Percentiles rank a stretch among this genome's conserved stretches.
Evolutionary conservation across 2,329 filamentous ascomycete genomes (phyloP).

Genomic region (Sarocladiaceae sp.): DNA sequence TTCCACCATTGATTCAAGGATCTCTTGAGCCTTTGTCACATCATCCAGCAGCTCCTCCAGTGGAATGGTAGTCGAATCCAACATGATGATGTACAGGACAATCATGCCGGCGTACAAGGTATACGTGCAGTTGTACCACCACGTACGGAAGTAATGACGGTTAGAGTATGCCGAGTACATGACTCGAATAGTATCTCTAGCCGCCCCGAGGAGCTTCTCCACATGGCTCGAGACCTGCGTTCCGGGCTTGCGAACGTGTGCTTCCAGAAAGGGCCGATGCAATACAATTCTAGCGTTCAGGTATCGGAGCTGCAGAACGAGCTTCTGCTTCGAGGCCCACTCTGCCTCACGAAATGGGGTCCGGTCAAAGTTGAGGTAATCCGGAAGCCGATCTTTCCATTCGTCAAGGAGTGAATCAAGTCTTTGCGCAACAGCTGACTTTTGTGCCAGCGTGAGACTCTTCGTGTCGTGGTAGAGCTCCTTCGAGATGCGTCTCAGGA

Average conservation of each 20-base stretch:
- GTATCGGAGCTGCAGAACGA: conserved; percentile 4
- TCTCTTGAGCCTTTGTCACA: conserved; percentile 2
- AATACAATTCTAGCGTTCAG: background rate
- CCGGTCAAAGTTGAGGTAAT: background rate
- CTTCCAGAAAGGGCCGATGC: conserved; percentile 3
- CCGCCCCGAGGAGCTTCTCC: background rate
- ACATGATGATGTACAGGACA: conserved; percentile 5
- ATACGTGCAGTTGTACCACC: conserved; percentile 7
- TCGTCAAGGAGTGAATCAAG: background rate
- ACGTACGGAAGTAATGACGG: conserved; percentile 7
- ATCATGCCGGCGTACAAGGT: conserved; percentile 6
- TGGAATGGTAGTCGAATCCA: background rate
- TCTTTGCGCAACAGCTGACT: conserved; percentile 2
- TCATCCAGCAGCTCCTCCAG: background rate
- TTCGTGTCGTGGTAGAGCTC: conserved; percentile 3
- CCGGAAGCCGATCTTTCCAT: background rate
- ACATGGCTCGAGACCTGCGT: background rate
- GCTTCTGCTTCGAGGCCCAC: conserved; percentile 4
- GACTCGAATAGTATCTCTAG: background rate
- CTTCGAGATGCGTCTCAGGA: conserved; percentile 1
- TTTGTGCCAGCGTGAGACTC: background rate
- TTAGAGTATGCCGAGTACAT: background rate
- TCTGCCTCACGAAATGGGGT: background rate
- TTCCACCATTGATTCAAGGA: conserved; percentile 3
- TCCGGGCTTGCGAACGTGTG: background rate